Evolutionary conservation across 345 rosid genomes (phyloP).

Genomic region (Populus euphratica): DNA sequence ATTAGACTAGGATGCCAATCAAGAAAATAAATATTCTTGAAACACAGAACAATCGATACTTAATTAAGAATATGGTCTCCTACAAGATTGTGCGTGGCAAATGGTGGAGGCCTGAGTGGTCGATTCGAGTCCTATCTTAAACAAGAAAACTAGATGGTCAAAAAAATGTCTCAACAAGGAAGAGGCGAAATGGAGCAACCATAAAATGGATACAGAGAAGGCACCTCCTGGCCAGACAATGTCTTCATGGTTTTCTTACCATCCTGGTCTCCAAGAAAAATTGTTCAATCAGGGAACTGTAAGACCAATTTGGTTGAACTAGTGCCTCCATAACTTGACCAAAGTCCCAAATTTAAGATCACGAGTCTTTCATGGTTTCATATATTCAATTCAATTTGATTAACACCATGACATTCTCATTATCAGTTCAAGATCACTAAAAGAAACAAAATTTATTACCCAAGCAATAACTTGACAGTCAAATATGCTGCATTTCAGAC

Average conservation of each 20-base stretch:
- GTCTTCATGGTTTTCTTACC: not conserved
- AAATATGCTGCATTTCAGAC: not conserved
- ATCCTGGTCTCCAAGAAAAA: not conserved
- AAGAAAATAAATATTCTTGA: not conserved
- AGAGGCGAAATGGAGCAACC: not conserved
- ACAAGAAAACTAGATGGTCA: not conserved
- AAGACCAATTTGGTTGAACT: not conserved
- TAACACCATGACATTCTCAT: not conserved
- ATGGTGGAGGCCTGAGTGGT: not conserved
- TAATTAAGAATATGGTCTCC: not conserved
- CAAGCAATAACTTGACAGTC: not conserved
- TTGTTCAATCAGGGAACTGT: not conserved
- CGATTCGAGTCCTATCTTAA: not conserved
- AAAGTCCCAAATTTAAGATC: not conserved
- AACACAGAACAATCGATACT: not conserved
- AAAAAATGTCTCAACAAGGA: not conserved
- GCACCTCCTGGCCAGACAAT: not conserved
- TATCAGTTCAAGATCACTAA: not conserved
- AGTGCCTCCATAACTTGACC: not conserved
- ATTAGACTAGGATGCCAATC: not conserved
- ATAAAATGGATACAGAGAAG: not conserved
- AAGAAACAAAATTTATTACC: not conserved
- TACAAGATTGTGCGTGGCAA: not conserved
- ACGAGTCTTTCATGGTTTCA: not conserved
- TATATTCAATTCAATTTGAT: not conserved